Percentiles rank a stretch among this genome's conserved stretches.
Conservation (phyloP, 2,329 filamentous ascomycete species). For the Fusarium caatingaense region DNA sequence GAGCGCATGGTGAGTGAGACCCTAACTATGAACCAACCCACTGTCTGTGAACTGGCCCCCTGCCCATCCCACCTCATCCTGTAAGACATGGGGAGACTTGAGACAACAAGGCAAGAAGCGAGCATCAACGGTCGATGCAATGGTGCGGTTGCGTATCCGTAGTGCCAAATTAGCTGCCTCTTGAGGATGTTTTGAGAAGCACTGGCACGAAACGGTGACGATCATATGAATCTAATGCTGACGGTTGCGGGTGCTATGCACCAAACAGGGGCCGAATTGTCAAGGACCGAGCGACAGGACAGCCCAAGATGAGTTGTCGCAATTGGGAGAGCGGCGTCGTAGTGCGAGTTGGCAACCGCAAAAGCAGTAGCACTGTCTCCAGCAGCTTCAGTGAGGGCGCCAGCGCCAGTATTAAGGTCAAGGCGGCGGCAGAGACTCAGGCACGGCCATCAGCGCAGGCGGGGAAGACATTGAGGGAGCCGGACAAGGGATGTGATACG, state of each 20-base stretch:
- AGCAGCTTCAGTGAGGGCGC: conserved; percentile 25
- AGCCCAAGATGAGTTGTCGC: conserved; percentile 81
- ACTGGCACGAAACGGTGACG: conserved; percentile 36
- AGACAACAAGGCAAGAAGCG: conserved; percentile 38
- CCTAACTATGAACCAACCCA: conserved; percentile 10
- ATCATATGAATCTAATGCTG: conserved; percentile 42
- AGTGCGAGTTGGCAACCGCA: conserved; percentile 63
- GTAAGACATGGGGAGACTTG: conserved; percentile 42
- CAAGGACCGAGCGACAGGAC: conserved; percentile 73
- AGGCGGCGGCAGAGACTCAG: conserved; percentile 36
- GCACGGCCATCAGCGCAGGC: conserved; percentile 34
- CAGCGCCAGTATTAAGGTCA: conserved; percentile 32
- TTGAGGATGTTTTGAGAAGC: conserved; percentile 29
- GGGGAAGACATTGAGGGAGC: conserved; percentile 33
- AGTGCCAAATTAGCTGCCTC: conserved; percentile 33
- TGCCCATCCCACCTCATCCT: conserved; percentile 24
- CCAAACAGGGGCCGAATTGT: conserved; percentile 77
- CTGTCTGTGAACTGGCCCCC: background rate
- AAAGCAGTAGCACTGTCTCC: conserved; percentile 28
- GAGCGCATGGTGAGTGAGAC: conserved; percentile 79
- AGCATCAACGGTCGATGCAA: conserved; percentile 34
- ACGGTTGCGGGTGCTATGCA: conserved; percentile 33
- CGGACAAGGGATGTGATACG: conserved; percentile 37
- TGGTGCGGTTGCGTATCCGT: conserved; percentile 34
- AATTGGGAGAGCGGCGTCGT: conserved; percentile 98